These are phyloP conservation scores for Blastomyces gilchristii DNA, from an alignment of 2,329 filamentous ascomycete genomes.

Conservation along the genomic window DNA sequence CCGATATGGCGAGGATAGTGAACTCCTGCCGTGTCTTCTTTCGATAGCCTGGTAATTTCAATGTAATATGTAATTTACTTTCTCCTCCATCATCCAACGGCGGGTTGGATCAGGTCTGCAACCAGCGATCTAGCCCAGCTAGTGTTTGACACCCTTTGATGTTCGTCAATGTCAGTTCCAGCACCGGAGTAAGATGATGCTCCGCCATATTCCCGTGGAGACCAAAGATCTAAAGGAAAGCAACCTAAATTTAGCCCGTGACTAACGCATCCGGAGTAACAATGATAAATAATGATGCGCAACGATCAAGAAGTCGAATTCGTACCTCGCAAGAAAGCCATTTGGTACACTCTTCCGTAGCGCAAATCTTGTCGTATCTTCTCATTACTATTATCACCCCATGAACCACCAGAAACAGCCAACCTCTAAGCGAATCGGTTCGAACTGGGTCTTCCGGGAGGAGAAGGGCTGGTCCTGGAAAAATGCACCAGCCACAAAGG, in stretches of 20 bases:
- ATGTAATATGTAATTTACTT: conserved; percentile 13
- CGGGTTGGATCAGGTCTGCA: conserved; percentile 31
- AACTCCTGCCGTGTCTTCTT: conserved; percentile 20
- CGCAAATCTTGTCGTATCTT: conserved; percentile 15
- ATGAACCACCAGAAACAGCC: conserved; percentile 33
- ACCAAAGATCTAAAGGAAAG: conserved; percentile 23
- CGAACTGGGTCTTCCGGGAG: conserved; percentile 8
- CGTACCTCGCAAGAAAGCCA: conserved; percentile 30
- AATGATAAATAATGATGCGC: neutral
- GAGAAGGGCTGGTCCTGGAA: conserved; percentile 17
- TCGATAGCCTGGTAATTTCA: conserved; percentile 18
- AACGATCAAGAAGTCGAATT: neutral
- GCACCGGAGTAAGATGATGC: conserved; percentile 23
- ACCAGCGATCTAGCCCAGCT: conserved; percentile 21
- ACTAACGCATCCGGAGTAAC: neutral
- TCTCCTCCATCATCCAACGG: conserved; percentile 28
- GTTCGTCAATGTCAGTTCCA: conserved; percentile 27
- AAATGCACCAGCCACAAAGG: conserved; percentile 23
- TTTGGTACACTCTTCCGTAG: conserved; percentile 26
- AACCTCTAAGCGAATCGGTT: conserved; percentile 22
- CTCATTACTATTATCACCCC: conserved; percentile 29
- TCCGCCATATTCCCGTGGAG: conserved; percentile 28
- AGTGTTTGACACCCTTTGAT: conserved; percentile 17
- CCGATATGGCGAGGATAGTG: conserved; percentile 30
- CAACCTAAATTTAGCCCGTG: neutral